Evolutionary conservation across 495 filamentous ascomycete genomes (phyloP), one percentile per base, ranked within the genome.

Genomic region (Xylaria nigripes): DNA sequence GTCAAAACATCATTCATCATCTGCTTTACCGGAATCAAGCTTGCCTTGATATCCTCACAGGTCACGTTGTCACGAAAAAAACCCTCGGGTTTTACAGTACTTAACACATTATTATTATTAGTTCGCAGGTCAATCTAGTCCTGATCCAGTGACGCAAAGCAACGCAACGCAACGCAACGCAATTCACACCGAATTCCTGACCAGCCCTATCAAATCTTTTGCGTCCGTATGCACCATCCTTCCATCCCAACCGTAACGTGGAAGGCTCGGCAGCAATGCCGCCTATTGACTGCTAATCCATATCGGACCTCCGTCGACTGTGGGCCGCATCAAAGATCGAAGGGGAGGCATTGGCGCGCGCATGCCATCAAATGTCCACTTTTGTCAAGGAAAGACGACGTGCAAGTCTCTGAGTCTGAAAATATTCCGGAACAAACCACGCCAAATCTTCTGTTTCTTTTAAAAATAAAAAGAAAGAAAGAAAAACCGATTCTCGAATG

Each of bases 321-420:
- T 40, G 36, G 18, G 2, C 16, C 4, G 36, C 32, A 45, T 45
- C 15, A 52, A 44, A 44, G 32, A 36, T 34, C 41, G 40, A 24
- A 48, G 9, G 22, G 12, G 22, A 29, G 32, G 6, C 27, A 52
- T 19, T 19, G 32, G 32, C 21, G 32, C 32, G 32, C 30, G 18
- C 45, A 46, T 46, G 22, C 42, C 21, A 47, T 40, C 43, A 53
- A 53, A 13, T 23, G 51, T 21, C 51, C 36, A 40, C 41, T 12
- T 48, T 38, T 45, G 36, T 36, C 15, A 18, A 40, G 27, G 42
- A 54, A 32, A 54, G 24, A 54, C 48, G 32, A 46, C 23, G 22
- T 29, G n/a, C 29, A 22, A 54, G 22, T 34, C 50, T 54, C 51
- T 41, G 21, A 18, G 42, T 48, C 32, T 48, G 44, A 48, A 54